Base-by-base conservation (phyloP, 2,329 filamentous ascomycete species). In the Colletotrichum orbiculare region DNA sequence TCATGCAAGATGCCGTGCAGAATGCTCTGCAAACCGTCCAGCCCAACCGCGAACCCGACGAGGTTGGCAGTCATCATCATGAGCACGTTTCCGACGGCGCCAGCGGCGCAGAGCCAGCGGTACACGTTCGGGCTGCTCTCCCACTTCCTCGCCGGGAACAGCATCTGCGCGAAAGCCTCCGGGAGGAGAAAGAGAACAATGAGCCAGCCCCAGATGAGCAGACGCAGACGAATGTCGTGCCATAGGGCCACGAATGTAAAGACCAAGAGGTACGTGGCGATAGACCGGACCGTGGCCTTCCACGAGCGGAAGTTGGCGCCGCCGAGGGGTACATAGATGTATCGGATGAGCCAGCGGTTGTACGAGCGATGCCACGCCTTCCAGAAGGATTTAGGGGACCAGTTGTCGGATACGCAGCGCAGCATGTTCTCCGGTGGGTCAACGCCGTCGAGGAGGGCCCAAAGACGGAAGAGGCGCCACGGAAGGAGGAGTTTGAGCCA, bases 351-450 rank as follows among this genome's bases (percentile, higher is more conserved):
- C 94, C 94, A 99, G 70, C 94, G 91, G 80, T 98, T 98, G 83
- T 93, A 98, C 68, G 89, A 93, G 56, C 94, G 90, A 79, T 99
- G 96, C 96, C 96, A 99, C 38, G 89, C 90, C 67, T 96, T 92
- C 96, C 96, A 99, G 81, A 99, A 99, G 17, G 90, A 89, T 45
- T 94, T 85, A 0, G 93, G 91, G 69, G 91, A 94, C 81, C 94
- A 97, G 77, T 98, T 98, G 81, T 99, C 89, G 73, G 90, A 94
- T 79, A 97, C 93, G 78, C 96, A 99, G 70, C 96, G 92, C 59
- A 97, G 87, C 93, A 99, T 97, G 80, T 99, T 99, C 80, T 99
- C 96, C 0, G 96, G 95, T 0, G 96, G 93, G 74, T 99, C 96
- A 70, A 99, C 88, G 67, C 92, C 93, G 75, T 99, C 96, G 13